Percentiles rank a stretch among this genome's conserved stretches.
These are phyloP conservation scores for Tricholoma hemisulphureum DNA, from an alignment of 768 basidiomycete species.

Conservation along the genomic window DNA sequence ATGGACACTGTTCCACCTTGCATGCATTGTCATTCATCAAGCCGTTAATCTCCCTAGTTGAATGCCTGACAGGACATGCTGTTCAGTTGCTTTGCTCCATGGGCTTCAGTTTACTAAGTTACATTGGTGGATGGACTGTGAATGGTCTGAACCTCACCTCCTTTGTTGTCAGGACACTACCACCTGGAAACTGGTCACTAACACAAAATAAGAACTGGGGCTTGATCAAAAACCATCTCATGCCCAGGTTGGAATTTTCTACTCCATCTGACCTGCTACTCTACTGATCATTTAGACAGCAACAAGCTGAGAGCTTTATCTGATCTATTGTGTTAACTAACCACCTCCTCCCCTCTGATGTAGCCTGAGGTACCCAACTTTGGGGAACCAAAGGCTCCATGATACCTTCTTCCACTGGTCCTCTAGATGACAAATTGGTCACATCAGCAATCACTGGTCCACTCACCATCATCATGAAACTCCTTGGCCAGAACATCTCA, in stretches of 20 bases:
- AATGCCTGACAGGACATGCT: not conserved
- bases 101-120: not conserved
- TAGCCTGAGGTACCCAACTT: not conserved
- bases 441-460: conserved; percentile 1
- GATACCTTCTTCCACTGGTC: conserved; percentile 17
- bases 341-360: not conserved
- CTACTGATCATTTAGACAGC: not conserved
- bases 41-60: not conserved
- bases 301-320: conserved; percentile 6
- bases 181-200: not conserved
- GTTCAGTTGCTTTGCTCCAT: not conserved
- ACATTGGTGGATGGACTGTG: not conserved
- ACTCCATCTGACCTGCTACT: not conserved
- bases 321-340: not conserved
- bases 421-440: conserved; percentile 20
- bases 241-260: not conserved
- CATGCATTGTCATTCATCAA: conserved; percentile 9
- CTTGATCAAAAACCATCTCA: not conserved
- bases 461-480: not conserved
- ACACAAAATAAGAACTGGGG: conserved; percentile 1
- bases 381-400: conserved; percentile 29
- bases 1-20: conserved; percentile 12
- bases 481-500: not conserved
- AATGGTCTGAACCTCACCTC: not conserved
- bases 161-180: not conserved